Evolutionary conservation across 2,329 filamentous ascomycete species (phyloP), one percentile per base, ranked within the genome.

Genomic region (Zymoseptoria brevis): DNA sequence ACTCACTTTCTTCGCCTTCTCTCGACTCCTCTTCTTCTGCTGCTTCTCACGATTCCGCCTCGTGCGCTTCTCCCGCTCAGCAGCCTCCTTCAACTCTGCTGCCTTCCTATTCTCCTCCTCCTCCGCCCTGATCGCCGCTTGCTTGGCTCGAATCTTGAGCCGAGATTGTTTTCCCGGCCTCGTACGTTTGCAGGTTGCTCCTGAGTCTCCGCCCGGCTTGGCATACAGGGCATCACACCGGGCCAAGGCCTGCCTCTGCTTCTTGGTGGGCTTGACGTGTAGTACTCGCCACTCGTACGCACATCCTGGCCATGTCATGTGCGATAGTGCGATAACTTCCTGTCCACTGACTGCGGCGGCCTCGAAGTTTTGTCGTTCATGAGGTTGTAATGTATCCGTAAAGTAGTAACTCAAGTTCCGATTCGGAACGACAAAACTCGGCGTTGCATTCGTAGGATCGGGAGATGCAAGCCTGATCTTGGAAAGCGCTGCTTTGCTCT

Each of bases 11-110:
- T 71, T 72, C 8, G 69, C 71, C 63, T 71, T 71, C 29, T 72
- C 71, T 49, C 66, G 63, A 45, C 66, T 62, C 60, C 67, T 68
- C 60, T 70, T 72, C 64, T 72, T 74, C 16, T 70, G 64, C 60
- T 73, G 72, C 68, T 73, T 73, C 56, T 72, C 69, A 6, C 71
- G 63, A 59, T 74, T 74, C 22, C 66, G 60, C 29, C 65, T 63
- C 8, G 67, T 69, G 19, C 68, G 66, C 67, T 73, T 74, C 58
- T 71, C 71, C 19, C 66, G 61, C 50, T 73, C 69, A 8, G 62
- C 64, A 7, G 57, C 64, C 29, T 70, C 69, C 49, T 69, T 71
- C 11, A 63, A 54, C 52, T 29, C 26, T 1, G 26, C 26, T 1
- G 26, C 26, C 26, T 29, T 29, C 8, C 26, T 29, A 6, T 8